These are phyloP conservation scores for Quercus engelmannii DNA, from an alignment of 306 rosid species.

Conservation along the genomic window DNA sequence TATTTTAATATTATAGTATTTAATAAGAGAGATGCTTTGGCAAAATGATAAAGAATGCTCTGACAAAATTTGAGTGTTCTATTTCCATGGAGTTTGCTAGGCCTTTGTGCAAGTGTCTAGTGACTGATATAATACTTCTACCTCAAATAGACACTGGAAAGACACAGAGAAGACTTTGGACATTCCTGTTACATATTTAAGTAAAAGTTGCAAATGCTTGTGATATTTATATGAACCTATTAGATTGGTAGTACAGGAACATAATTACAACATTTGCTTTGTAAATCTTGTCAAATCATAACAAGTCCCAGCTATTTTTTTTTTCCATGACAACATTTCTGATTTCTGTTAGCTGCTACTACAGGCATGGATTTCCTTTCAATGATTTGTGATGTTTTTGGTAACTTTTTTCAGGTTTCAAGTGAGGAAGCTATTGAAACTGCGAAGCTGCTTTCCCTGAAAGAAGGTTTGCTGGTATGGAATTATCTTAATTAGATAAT, in stretches of 20 bases:
- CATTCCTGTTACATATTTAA: no score
- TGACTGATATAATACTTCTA: neutral
- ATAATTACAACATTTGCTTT: neutral
- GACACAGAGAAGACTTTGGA: no score
- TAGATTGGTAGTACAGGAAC: no score
- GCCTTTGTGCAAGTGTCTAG: neutral
- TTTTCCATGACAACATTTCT: neutral
- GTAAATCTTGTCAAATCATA: neutral
- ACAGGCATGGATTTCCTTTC: neutral
- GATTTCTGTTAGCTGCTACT: neutral
- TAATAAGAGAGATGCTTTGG: neutral
- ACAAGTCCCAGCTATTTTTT: neutral
- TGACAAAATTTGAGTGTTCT: neutral
- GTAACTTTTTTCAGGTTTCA: slow-evolving; percentile 36
- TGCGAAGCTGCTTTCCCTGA: no score
- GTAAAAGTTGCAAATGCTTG: neutral
- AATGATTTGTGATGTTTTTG: slow-evolving; percentile 9
- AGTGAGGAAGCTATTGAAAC: slow-evolving; percentile 38
- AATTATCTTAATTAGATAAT: no score
- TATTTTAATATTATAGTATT: neutral
- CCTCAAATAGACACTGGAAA: no score
- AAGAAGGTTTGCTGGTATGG: no score
- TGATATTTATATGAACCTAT: neutral
- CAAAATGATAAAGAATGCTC: neutral
- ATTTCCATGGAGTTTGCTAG: neutral